A percentile compares a stretch with the other conserved stretches of the same genome.
Evolutionary conservation across 148 eudicot genomes (phyloP).

Genomic region (Amaranthus hypochondriacus): DNA sequence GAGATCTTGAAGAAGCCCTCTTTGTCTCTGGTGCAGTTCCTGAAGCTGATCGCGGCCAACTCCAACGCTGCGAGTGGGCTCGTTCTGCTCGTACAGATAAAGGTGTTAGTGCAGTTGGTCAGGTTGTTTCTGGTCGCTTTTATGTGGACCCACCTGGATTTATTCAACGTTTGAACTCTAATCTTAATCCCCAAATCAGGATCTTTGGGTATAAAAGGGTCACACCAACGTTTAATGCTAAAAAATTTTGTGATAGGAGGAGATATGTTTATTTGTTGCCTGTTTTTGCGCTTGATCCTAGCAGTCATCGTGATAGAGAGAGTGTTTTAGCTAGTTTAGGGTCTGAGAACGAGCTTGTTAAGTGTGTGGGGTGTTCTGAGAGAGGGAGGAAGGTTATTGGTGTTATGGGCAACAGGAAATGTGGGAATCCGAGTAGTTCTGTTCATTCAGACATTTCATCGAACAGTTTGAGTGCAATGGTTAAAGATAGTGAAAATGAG

Average conservation of each 20-base stretch:
- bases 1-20: conserved; percentile 87
- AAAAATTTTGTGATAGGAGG: conserved; percentile 76
- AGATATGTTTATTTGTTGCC: conserved; percentile 87
- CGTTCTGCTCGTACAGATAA: conserved; percentile 94
- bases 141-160: conserved; percentile 78
- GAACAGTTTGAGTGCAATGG: conserved; percentile 12
- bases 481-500: not conserved
- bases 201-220: conserved; percentile 69
- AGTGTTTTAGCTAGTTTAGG: conserved; percentile 79
- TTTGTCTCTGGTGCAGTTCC: conserved; percentile 68
- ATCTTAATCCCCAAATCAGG: conserved; percentile 51
- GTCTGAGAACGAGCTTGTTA: conserved; percentile 61
- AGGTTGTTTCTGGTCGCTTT: conserved; percentile 81
- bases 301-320: conserved; percentile 78
- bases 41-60: conserved; percentile 50
- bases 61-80: conserved; percentile 66
- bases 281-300: conserved; percentile 79
- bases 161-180: conserved; percentile 47
- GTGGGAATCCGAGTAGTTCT: not conserved
- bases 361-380: conserved; percentile 78
- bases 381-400: conserved; percentile 83
- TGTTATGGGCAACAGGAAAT: conserved; percentile 51
- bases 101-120: conserved; percentile 89
- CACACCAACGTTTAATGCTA: conserved; percentile 57
- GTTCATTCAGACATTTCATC: conserved; percentile 22